Evolutionary conservation across 2,329 filamentous ascomycete genomes (phyloP), one percentile per base, ranked within the genome.

Genomic region (Aspergillus chevalieri): DNA sequence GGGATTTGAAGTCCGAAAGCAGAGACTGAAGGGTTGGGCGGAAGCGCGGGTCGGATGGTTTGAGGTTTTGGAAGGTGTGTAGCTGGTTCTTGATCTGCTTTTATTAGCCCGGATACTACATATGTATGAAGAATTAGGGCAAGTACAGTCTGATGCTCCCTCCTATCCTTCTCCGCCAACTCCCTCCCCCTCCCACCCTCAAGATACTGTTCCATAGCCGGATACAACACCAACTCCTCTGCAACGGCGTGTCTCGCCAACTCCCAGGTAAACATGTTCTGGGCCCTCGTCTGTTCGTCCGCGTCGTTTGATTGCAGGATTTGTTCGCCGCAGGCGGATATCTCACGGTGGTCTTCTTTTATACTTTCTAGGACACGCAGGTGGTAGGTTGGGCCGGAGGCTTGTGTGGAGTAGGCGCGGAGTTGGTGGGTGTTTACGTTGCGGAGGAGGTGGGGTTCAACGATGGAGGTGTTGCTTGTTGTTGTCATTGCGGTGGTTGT

Each of bases 211-310:
- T 79, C 76, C 15, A 82, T 65, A 0, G 75, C 77, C 0, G 79
- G 79, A 51, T 81, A 81, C 2, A 82, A 65, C 7, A 82, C 64
- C 28, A 80, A 60, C 53, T 80, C 78, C 53, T 79, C 75, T 10
- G 71, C 74, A 47, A 79, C 68, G 0, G 72, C 66, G 55, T 80
- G 77, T 3, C 77, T 74, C 28, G 77, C 73, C 1, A 80, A 62
- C 52, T 79, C 74, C 77, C 78, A 80, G 21, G 71, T 73, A 53
- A 80, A 75, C 50, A 76, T 71, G 53, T 79, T 79, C 51, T 75
- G 71, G 55, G 66, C 79, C 15, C 72, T 69, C 17, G 65, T 67
- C 52, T 74, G 68, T 41, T 74, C 65, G 38, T 78, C 76, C 10
- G 61, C 57, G 48, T 77, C 67, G 6, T 55, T 60, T 6, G 71